These are phyloP conservation scores for Claviceps spartinae DNA, from an alignment of 2,329 filamentous ascomycete genomes.

Conservation along the genomic window DNA sequence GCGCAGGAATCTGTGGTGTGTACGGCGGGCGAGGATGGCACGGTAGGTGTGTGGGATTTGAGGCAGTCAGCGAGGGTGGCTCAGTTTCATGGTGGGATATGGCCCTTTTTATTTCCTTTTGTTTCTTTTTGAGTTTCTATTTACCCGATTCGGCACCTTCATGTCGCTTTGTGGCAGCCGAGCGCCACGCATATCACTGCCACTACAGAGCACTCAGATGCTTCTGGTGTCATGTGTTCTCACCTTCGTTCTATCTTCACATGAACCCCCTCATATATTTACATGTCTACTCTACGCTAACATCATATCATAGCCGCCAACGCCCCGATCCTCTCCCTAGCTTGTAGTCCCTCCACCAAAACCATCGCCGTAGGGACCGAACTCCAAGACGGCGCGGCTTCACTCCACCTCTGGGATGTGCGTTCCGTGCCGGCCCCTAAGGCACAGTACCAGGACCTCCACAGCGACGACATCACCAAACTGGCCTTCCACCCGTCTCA, in stretches of 20 bases:
- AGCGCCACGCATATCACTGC: too few species aligned
- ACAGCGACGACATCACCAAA: constrained; percentile 55
- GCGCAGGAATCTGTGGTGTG: constrained; percentile 40
- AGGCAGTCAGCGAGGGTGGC: constrained; percentile 31
- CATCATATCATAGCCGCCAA: constrained; percentile 22
- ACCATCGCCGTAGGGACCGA: constrained; percentile 62
- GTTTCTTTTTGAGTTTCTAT: neutral
- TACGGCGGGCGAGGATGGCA: constrained; percentile 60
- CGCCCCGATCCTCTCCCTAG: constrained; percentile 49
- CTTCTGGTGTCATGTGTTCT: neutral
- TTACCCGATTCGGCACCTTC: neutral
- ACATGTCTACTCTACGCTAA: constrained; percentile 4
- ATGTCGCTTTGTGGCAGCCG: neutral
- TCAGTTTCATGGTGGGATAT: constrained; percentile 28
- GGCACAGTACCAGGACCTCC: constrained; percentile 47
- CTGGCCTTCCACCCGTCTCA: constrained; percentile 44
- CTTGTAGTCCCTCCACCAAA: constrained; percentile 41
- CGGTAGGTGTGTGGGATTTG: constrained; percentile 53
- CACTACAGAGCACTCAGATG: too few species aligned
- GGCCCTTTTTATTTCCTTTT: constrained; percentile 13
- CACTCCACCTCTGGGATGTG: constrained; percentile 50
- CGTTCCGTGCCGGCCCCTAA: constrained; percentile 32
- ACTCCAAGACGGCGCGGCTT: constrained; percentile 47
- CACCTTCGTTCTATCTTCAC: neutral
- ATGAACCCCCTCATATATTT: neutral